A percentile compares a stretch with the other conserved stretches of the same genome.
phyloP scores from a whole-genome alignment of 202 grass and related monocot genomes.

The Zizania palustris region DNA sequence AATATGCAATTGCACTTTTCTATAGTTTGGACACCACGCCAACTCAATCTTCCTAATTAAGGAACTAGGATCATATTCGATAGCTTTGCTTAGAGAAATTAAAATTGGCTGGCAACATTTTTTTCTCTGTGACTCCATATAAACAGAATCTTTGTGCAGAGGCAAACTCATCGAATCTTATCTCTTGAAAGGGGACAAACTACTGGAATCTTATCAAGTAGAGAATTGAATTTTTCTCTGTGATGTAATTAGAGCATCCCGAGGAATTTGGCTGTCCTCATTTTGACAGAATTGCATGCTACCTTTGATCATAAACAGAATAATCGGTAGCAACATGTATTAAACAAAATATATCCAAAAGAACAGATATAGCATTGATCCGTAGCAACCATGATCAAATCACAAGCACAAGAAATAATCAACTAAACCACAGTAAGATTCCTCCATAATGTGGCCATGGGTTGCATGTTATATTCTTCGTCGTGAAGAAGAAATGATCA shows the following conservation, averaged over 20 bases:
- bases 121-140: constrained; percentile 8
- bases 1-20: not conserved
- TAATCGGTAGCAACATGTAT: constrained; percentile 5
- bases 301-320: constrained; percentile 1
- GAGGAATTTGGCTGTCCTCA: constrained; percentile 21
- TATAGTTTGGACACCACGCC: not conserved
- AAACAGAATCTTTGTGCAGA: constrained; percentile 48
- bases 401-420: constrained; percentile 57
- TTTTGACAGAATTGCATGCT: constrained; percentile 15
- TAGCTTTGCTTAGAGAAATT: constrained; percentile 17
- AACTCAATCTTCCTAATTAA: constrained; percentile 38
- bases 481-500: constrained; percentile 40
- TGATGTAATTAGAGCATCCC: constrained; percentile 11
- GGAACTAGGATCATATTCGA: constrained; percentile 8
- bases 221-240: constrained; percentile 12
- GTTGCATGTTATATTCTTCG: constrained; percentile 49
- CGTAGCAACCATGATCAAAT: constrained; percentile 48
- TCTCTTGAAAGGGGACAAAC: constrained; percentile 47
- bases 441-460: constrained; percentile 72
- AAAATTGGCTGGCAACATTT: not conserved
- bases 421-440: constrained; percentile 49
- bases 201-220: constrained; percentile 46
- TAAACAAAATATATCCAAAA: constrained; percentile 45
- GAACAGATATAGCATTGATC: constrained; percentile 33
- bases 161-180: constrained; percentile 9